Conservation (phyloP, 1,139 yeast genomes). For the Saccharomyces hybrid region DNA sequence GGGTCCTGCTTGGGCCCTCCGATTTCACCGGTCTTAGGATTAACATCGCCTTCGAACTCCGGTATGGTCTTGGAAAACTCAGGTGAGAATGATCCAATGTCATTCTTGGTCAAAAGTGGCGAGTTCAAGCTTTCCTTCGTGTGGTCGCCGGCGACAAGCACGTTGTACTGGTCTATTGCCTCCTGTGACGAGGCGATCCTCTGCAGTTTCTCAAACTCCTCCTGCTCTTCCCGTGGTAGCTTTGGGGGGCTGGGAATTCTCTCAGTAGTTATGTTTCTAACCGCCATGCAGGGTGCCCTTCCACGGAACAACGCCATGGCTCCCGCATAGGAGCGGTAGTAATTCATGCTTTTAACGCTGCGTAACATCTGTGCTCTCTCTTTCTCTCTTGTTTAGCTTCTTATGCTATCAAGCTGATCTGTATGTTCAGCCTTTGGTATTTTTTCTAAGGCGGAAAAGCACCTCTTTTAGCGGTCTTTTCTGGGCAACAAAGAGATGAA, state of each 20-base stretch:
- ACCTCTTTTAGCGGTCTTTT: background rate
- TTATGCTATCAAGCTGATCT: background rate
- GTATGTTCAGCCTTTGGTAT: background rate
- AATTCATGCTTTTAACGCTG: background rate
- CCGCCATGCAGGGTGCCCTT: background rate
- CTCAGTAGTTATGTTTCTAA: slow-evolving; percentile 12
- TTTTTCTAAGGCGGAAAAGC: background rate
- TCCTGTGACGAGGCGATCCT: slow-evolving; percentile 73
- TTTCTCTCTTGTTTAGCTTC: background rate
- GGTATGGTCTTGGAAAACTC: slow-evolving; percentile 73
- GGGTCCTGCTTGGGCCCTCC: slow-evolving; percentile 99
- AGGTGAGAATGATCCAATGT: slow-evolving; percentile 61
- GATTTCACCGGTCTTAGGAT: slow-evolving; percentile 88
- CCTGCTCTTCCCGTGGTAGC: slow-evolving; percentile 79
- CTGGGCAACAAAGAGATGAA: background rate
- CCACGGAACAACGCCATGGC: background rate
- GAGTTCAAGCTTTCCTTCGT: slow-evolving; percentile 34
- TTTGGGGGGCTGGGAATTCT: slow-evolving; percentile 71
- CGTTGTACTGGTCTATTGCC: slow-evolving; percentile 70
- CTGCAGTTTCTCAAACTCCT: slow-evolving; percentile 83
- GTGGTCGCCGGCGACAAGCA: slow-evolving; percentile 36
- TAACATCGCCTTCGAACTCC: slow-evolving; percentile 90
- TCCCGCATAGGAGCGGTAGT: background rate
- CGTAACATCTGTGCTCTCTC: background rate
- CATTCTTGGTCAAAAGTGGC: slow-evolving; percentile 42